phyloP scores from a whole-genome alignment of 352 stramenopile species.

The Globisporangium emineosum region DNA sequence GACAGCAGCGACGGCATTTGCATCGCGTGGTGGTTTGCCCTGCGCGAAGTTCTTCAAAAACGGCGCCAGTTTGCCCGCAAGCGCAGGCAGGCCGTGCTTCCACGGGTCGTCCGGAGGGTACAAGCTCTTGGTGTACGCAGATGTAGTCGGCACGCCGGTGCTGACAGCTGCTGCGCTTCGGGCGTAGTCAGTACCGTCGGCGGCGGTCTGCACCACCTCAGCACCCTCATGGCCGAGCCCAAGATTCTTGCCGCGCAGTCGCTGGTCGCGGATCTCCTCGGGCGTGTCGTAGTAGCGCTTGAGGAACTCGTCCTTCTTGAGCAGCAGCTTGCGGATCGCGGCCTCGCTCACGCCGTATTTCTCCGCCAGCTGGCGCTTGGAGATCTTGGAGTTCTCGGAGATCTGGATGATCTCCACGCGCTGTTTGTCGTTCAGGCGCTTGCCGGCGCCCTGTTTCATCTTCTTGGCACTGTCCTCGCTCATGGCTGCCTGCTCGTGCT shows the following conservation, averaged over 20 bases:
- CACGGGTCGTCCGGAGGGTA: constrained; percentile 70
- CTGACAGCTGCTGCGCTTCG: background rate
- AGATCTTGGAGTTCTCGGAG: constrained; percentile 72
- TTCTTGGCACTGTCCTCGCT: constrained; percentile 51
- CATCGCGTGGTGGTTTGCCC: constrained; percentile 18
- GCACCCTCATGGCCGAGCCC: constrained; percentile 15
- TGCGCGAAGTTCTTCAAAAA: constrained; percentile 65
- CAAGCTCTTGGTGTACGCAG: constrained; percentile 32
- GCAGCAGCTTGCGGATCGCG: constrained; percentile 75
- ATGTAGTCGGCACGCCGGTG: background rate
- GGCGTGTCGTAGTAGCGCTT: constrained; percentile 79
- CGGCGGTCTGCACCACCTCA: background rate
- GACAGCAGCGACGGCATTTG: constrained; percentile 18
- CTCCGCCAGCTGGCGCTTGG: constrained; percentile 72
- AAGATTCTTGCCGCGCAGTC: constrained; percentile 61
- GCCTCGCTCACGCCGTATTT: constrained; percentile 79
- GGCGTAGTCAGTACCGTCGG: background rate
- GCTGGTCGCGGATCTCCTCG: constrained; percentile 69
- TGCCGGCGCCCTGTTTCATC: constrained; percentile 60
- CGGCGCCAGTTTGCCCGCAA: constrained; percentile 50
- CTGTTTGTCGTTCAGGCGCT: constrained; percentile 79
- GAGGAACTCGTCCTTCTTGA: constrained; percentile 80
- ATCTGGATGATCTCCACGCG: constrained; percentile 84
- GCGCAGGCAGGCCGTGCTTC: constrained; percentile 53
- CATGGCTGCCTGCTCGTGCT: constrained; percentile 7